phyloP scores from a whole-genome alignment of 805 yeast genomes.

The Metschnikowia hibisci region DNA sequence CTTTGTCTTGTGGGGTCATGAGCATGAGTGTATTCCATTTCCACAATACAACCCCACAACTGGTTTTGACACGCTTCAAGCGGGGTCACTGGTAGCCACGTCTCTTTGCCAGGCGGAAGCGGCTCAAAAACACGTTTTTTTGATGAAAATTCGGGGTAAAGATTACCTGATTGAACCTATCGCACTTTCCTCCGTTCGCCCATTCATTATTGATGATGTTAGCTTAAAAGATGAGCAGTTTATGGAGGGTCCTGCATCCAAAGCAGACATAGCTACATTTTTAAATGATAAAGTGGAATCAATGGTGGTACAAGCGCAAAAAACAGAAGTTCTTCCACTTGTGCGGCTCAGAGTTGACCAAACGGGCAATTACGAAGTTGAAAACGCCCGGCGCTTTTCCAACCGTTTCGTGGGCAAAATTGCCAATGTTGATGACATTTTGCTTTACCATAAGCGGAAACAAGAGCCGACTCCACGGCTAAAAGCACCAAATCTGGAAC shows the following conservation, averaged over 20 bases:
- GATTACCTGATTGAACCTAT: slow-evolving; percentile 58
- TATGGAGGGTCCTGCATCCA: slow-evolving; percentile 57
- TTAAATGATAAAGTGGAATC: slow-evolving; percentile 61
- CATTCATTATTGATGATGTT: slow-evolving; percentile 72
- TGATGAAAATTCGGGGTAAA: slow-evolving; percentile 60
- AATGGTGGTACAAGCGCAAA: slow-evolving; percentile 39
- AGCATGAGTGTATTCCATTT: slow-evolving; percentile 85
- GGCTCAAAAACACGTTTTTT: slow-evolving; percentile 66
- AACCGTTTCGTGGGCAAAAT: slow-evolving; percentile 86
- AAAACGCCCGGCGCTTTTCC: slow-evolving; percentile 84
- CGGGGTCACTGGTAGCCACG: slow-evolving; percentile 94
- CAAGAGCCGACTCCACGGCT: slow-evolving; percentile 8
- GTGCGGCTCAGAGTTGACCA: slow-evolving; percentile 83
- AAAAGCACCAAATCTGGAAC: slow-evolving; percentile 3
- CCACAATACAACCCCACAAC: slow-evolving; percentile 55
- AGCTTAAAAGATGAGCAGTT: slow-evolving; percentile 50
- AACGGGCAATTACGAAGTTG: slow-evolving; percentile 86
- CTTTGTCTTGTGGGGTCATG: slow-evolving; percentile 94
- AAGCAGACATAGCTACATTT: slow-evolving; percentile 56
- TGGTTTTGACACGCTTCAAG: slow-evolving; percentile 78
- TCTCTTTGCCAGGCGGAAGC: slow-evolving; percentile 84
- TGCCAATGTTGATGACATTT: slow-evolving; percentile 86
- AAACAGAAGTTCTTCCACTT: slow-evolving; percentile 51
- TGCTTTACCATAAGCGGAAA: slow-evolving; percentile 60
- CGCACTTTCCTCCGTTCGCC: slow-evolving; percentile 67